phyloP scores from a whole-genome alignment of 805 yeast genomes.

The Candida schatavii region DNA sequence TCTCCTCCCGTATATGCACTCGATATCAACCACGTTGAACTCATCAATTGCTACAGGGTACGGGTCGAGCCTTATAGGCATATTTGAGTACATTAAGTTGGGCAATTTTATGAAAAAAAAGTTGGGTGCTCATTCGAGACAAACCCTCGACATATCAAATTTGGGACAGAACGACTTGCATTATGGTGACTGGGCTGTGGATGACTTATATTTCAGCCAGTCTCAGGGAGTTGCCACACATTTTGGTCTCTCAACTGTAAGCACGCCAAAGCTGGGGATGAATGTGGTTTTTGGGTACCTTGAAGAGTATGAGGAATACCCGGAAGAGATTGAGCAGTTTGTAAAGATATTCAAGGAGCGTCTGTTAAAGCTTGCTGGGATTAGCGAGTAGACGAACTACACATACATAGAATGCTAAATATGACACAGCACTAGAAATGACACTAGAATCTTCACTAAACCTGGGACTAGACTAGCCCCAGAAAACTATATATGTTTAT shows the following conservation, averaged over 20 bases:
- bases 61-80: constrained; percentile 12
- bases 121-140: constrained; percentile 9
- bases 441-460: too few species aligned
- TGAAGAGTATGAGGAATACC: constrained; percentile 6
- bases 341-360: not conserved
- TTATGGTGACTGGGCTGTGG: constrained; percentile 8
- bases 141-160: constrained; percentile 18
- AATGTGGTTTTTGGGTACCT: constrained; percentile 15
- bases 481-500: too few species aligned
- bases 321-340: not conserved
- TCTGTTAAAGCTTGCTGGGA: constrained; percentile 1
- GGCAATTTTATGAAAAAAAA: constrained; percentile 8
- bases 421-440: too few species aligned
- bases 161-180: constrained; percentile 13
- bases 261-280: constrained; percentile 15
- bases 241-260: constrained; percentile 12
- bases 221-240: constrained; percentile 13
- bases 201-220: constrained; percentile 18
- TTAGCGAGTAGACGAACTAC: too few species aligned
- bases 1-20: not conserved
- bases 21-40: not conserved
- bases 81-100: constrained; percentile 11
- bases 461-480: too few species aligned
- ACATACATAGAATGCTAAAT: too few species aligned
- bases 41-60: constrained; percentile 7